Percentiles rank a stretch among this genome's conserved stretches.
Conservation (phyloP, 2,329 filamentous ascomycete genomes). For the Apiospora malaysiana region DNA sequence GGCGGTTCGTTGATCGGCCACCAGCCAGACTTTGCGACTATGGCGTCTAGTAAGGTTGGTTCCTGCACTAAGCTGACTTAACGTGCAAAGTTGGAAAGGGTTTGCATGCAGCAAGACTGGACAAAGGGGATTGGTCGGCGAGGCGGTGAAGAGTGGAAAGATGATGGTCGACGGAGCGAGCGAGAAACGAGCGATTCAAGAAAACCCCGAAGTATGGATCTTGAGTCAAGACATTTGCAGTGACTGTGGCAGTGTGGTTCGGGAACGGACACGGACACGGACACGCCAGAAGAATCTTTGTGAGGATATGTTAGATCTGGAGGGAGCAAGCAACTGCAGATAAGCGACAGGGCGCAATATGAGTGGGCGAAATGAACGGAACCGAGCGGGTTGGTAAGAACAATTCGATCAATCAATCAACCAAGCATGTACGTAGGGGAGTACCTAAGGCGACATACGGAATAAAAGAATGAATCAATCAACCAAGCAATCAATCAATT, state of each 20-base stretch:
- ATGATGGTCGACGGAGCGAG: neutral
- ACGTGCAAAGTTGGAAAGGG: neutral
- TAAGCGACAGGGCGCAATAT: constrained; percentile 8
- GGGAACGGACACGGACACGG: no score
- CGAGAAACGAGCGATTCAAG: constrained; percentile 14
- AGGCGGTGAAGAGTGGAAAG: neutral
- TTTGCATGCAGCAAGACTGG: neutral
- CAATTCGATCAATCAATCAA: neutral
- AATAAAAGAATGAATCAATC: neutral
- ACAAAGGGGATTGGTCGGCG: neutral
- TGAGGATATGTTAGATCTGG: neutral
- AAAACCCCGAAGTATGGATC: neutral
- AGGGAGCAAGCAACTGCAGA: constrained; percentile 7
- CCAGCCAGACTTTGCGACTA: constrained; percentile 1
- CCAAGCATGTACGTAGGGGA: neutral
- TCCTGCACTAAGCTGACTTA: constrained; percentile 9
- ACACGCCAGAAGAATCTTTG: neutral
- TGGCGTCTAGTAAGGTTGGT: constrained; percentile 10
- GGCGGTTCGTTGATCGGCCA: neutral
- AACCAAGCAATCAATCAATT: no score
- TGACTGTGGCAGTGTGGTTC: constrained; percentile 11
- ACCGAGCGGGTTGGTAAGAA: neutral
- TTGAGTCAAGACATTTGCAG: constrained; percentile 13
- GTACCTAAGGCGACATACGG: constrained; percentile 2
- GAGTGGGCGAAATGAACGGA: neutral